phyloP scores from a whole-genome alignment of 1,139 yeast species.

The Pichia sp. region DNA sequence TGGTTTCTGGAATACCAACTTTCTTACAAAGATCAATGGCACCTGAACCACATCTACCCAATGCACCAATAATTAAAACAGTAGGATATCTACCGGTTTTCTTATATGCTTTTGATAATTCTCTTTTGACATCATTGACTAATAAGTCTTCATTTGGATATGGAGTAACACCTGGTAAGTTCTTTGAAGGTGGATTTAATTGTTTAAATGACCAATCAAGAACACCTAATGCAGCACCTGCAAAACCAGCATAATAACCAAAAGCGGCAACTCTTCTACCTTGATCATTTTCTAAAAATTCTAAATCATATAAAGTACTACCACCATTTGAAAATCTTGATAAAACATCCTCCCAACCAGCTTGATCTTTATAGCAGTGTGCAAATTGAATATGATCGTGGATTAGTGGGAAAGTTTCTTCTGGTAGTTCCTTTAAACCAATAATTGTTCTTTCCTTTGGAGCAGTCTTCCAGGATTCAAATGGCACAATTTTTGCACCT shows the following conservation, averaged over 20 bases:
- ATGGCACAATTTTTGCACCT: constrained; percentile 87
- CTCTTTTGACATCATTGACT: constrained; percentile 60
- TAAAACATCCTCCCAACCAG: constrained; percentile 91
- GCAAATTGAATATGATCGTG: constrained; percentile 98
- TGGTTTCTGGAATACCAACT: constrained; percentile 81
- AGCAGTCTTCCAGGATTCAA: constrained; percentile 87
- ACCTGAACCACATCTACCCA: constrained; percentile 99
- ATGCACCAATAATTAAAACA: constrained; percentile 88
- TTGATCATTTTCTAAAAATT: constrained; percentile 85
- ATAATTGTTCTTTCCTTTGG: constrained; percentile 84
- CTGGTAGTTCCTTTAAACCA: constrained; percentile 95
- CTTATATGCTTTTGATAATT: constrained; percentile 51
- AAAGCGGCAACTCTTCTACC: constrained; percentile 99
- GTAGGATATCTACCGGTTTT: constrained; percentile 67
- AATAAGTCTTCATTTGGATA: constrained; percentile 74
- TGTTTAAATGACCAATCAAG: constrained; percentile 93
- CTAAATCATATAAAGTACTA: constrained; percentile 87
- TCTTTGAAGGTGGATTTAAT: constrained; percentile 53
- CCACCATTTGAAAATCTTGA: constrained; percentile 85
- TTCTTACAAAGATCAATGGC: constrained; percentile 78
- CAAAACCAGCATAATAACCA: constrained; percentile 97
- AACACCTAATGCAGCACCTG: constrained; percentile 96
- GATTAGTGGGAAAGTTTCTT: constrained; percentile 84
- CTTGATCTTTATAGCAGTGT: constrained; percentile 96
- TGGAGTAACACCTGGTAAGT: constrained; percentile 72